Conservation (phyloP, 75 land plant genomes). For the Ceratopteris richardii region DNA sequence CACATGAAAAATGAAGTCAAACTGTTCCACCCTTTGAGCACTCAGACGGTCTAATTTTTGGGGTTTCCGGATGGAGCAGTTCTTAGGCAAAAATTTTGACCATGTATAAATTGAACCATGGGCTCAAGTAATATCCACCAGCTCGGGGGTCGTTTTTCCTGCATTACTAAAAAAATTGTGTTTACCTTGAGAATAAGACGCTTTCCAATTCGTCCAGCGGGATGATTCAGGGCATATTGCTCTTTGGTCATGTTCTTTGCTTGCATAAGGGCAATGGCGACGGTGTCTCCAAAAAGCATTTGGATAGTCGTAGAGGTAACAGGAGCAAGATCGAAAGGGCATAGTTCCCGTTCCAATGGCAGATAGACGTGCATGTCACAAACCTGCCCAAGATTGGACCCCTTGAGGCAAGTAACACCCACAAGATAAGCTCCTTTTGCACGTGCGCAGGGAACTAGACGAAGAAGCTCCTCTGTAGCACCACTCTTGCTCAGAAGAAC, state of each 20-base stretch:
- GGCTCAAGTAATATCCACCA: no score
- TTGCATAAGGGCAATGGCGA: slow-evolving; percentile 84
- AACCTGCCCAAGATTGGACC: slow-evolving; percentile 26
- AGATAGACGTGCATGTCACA: slow-evolving; percentile 86
- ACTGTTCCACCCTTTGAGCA: no score
- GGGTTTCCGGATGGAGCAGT: no score
- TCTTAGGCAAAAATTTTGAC: no score
- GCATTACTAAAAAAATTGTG: no score
- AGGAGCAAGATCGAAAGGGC: slow-evolving; percentile 95
- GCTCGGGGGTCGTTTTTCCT: no score
- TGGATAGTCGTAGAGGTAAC: slow-evolving; percentile 94
- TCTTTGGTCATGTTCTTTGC: slow-evolving; percentile 82
- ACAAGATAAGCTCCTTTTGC: slow-evolving; percentile 77
- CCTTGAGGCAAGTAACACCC: slow-evolving; percentile 51
- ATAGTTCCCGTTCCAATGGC: slow-evolving; percentile 87
- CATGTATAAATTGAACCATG: no score
- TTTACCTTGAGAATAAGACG: slow-evolving; percentile 82
- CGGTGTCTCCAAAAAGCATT: slow-evolving; percentile 98
- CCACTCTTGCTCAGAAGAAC: slow-evolving; percentile 89
- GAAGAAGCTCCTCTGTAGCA: slow-evolving; percentile 71
- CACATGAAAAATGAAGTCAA: no score
- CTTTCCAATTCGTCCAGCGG: slow-evolving; percentile 93
- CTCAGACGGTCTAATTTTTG: no score
- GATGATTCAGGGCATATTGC: slow-evolving; percentile 91
- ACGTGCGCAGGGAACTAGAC: slow-evolving; percentile 67